Base-by-base conservation (phyloP, 768 basidiomycete species). In the Mycena rebaudengoi region DNA sequence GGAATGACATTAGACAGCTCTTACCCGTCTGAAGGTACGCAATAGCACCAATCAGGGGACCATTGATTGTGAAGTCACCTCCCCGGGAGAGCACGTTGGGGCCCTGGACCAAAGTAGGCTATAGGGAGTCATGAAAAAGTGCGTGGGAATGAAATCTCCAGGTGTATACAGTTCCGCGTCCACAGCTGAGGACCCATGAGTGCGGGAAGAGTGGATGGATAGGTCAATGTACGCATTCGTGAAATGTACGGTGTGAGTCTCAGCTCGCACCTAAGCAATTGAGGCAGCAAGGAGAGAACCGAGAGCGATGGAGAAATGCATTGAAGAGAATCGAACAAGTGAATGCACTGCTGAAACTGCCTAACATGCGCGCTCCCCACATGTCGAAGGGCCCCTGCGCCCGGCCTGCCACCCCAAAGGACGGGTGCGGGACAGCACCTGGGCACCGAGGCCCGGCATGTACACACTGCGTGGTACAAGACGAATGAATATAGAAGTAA, bases 221-320 rank as follows among this genome's bases (percentile, higher is more conserved):
- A 30, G 14, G 5, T 45, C 39, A 20, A n/a, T 64, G 26, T 20
- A 70, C 68, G 70, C 69, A 67, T 82, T 81, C 39, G 69, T 70
- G 62, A 82, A 80, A 59, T 71, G 73, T 13, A 82, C 73, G 7
- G 73, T 74, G 65, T 82, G 80, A 4, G 68, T 60, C 62, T 81
- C 79, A 26, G 73, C 75, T 5, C 59, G 46, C 18, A 71, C 76
- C 30, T 64, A 64, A 40, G 67, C 41, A 28, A 72, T 40, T 48
- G 68, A 57, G 44, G 68, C 50, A 23, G 70, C 58, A 20, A 77
- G 45, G 16, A 71, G 41, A 35, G 66, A 45, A 21, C 66, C 50
- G 60, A 62, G n/a, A 53, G 69, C 35, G 49, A 56, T 66, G 62
- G 69, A 23, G 29, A 20, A 7, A n/a, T 58, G 29, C 25, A 50